Evolutionary conservation across 352 stramenopile species (phyloP).

Genomic region (Phytophthora citricola): DNA sequence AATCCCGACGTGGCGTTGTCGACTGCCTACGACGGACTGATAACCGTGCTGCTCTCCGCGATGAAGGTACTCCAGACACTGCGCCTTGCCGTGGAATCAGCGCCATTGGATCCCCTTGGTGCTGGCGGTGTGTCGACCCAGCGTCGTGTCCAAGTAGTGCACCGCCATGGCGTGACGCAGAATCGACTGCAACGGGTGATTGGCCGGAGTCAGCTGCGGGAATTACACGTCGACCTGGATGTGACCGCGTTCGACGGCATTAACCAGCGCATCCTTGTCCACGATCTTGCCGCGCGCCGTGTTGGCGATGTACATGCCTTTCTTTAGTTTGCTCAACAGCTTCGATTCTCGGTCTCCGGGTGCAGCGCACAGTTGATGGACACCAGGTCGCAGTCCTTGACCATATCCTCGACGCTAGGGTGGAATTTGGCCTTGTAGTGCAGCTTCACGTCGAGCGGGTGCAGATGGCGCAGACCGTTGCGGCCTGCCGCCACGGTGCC

Average conservation of each 20-base stretch:
- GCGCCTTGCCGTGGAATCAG: conserved; percentile 46
- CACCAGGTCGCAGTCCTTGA: conserved; percentile 73
- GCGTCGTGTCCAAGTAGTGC: conserved; percentile 50
- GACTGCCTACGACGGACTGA: conserved; percentile 39
- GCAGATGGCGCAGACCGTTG: conserved; percentile 45
- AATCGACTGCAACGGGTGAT: conserved; percentile 55
- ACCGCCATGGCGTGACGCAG: conserved; percentile 53
- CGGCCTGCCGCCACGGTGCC: conserved; percentile 45
- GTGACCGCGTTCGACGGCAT: conserved; percentile 38
- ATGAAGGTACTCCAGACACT: conserved; percentile 53
- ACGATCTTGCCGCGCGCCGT: conserved; percentile 84
- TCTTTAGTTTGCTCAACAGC: conserved; percentile 69
- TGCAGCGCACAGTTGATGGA: conserved; percentile 79
- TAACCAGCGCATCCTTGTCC: conserved; percentile 58
- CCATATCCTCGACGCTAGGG: conserved; percentile 44
- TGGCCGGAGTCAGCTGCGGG: conserved; percentile 72
- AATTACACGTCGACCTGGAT: conserved; percentile 73
- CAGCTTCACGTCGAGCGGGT: conserved; percentile 58
- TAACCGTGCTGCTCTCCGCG: conserved; percentile 41
- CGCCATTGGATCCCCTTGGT: conserved; percentile 50
- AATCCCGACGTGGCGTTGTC: conserved; percentile 36
- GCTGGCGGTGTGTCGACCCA: conserved; percentile 43
- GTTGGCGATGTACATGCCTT: conserved; percentile 77
- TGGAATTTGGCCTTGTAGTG: conserved; percentile 53
- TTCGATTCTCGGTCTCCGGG: conserved; percentile 61